phyloP scores from a whole-genome alignment of 805 yeast species.

The Kregervanrija fluxuum region DNA sequence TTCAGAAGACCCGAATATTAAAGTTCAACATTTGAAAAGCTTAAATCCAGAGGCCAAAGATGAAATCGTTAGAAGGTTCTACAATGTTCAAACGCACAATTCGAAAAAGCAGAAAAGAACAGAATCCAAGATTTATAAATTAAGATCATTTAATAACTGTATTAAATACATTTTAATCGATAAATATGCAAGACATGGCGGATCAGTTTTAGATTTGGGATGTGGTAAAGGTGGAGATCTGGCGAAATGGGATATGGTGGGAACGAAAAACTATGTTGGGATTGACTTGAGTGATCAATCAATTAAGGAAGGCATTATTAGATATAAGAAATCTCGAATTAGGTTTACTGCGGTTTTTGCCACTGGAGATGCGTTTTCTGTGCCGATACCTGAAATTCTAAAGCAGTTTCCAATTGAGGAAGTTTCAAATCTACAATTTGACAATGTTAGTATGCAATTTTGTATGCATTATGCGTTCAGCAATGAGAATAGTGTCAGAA shows the following conservation, averaged over 20 bases:
- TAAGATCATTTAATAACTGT: conserved; percentile 86
- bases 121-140: conserved; percentile 74
- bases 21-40: conserved; percentile 23
- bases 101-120: conserved; percentile 57
- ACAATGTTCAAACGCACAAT: conserved; percentile 74
- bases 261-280: conserved; percentile 74
- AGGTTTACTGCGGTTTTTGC: conserved; percentile 60
- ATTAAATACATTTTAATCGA: conserved; percentile 81
- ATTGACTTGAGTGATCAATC: conserved; percentile 89
- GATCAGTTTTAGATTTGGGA: conserved; percentile 74
- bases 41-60: conserved; percentile 38
- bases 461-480: conserved; percentile 94
- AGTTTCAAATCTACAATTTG: conserved; percentile 59
- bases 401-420: conserved; percentile 57
- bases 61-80: conserved; percentile 71
- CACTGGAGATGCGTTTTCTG: conserved; percentile 87
- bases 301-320: conserved; percentile 70
- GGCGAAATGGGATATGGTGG: conserved; percentile 75
- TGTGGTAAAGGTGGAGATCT: conserved; percentile 99
- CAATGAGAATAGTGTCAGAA: conserved; percentile 70
- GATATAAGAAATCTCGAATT: conserved; percentile 49
- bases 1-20: conserved; percentile 13
- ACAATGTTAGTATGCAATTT: conserved; percentile 84
- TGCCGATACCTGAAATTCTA: conserved; percentile 59
- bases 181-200: conserved; percentile 49